Percentiles rank a stretch among this genome's conserved stretches.
These are phyloP conservation scores for Hypoxylon trugodes DNA, from an alignment of 495 filamentous ascomycete species.

Conservation along the genomic window DNA sequence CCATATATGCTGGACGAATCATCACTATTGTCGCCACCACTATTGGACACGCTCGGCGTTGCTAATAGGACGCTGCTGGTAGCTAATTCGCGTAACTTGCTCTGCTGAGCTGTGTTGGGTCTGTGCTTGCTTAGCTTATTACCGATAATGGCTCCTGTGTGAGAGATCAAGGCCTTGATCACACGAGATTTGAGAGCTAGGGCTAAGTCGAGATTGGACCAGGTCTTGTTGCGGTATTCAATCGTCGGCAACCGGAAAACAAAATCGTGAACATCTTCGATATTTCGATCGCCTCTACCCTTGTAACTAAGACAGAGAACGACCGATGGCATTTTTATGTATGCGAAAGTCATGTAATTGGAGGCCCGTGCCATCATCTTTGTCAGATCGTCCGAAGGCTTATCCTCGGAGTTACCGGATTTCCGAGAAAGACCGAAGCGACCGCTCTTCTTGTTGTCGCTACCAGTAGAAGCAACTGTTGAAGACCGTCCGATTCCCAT, in stretches of 20 bases:
- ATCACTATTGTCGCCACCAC: slow-evolving; percentile 57
- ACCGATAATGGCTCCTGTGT: slow-evolving; percentile 94
- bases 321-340: slow-evolving; percentile 92
- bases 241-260: slow-evolving; percentile 95
- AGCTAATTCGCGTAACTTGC: slow-evolving; percentile 81
- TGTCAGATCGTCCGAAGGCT: slow-evolving; percentile 87
- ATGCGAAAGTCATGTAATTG: slow-evolving; percentile 96
- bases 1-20: slow-evolving; percentile 59
- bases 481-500: slow-evolving; percentile 59
- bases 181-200: slow-evolving; percentile 92
- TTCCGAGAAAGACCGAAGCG: slow-evolving; percentile 56
- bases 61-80: slow-evolving; percentile 64
- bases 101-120: slow-evolving; percentile 78
- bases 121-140: slow-evolving; percentile 95
- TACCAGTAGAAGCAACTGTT: slow-evolving; percentile 55
- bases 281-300: slow-evolving; percentile 90
- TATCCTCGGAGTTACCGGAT: slow-evolving; percentile 47
- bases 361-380: slow-evolving; percentile 97
- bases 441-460: slow-evolving; percentile 60
- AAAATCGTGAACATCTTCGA: slow-evolving; percentile 96
- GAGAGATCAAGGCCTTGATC: slow-evolving; percentile 91
- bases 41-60: slow-evolving; percentile 45
- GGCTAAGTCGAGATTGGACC: slow-evolving; percentile 96
- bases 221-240: slow-evolving; percentile 97
- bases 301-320: slow-evolving; percentile 97